Evolutionary conservation across 768 basidiomycete genomes (phyloP).

Genomic region (Nidularia pulvinata): DNA sequence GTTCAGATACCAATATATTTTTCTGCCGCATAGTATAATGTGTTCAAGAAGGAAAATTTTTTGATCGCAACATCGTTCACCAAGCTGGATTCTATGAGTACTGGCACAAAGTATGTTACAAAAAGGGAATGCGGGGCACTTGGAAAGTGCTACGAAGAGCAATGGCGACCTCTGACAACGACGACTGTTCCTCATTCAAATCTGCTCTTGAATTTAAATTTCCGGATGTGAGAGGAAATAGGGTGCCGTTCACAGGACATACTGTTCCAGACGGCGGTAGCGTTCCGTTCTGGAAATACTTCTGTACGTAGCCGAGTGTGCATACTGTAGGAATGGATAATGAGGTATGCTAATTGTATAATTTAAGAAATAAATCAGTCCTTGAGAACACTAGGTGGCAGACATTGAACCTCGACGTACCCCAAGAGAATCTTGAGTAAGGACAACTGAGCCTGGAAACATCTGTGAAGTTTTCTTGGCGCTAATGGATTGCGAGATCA

Average conservation of each 20-base stretch:
- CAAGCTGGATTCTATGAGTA: no score
- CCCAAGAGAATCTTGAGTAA: slow-evolving; percentile 39
- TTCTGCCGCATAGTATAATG: no score
- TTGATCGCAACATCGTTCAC: no score
- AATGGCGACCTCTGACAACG: no score
- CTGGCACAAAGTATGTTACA: no score
- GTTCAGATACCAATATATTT: no score
- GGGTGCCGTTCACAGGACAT: slow-evolving; percentile 17
- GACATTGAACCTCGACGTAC: slow-evolving; percentile 15
- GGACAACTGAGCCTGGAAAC: slow-evolving; percentile 34
- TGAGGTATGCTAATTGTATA: slow-evolving; percentile 25
- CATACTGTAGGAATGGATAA: slow-evolving; percentile 27
- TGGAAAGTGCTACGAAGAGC: no score
- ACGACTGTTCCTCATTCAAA: no score
- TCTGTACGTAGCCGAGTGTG: slow-evolving; percentile 25
- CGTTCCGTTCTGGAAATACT: slow-evolving; percentile 37
- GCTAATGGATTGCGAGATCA: slow-evolving; percentile 13
- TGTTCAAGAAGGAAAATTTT: no score
- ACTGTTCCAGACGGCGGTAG: slow-evolving; percentile 36
- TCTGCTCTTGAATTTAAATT: no score
- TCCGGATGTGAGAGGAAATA: not conserved
- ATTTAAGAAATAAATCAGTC: not conserved
- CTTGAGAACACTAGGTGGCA: not conserved
- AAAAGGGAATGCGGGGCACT: no score
- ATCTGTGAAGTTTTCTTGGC: slow-evolving; percentile 34